Evolutionary conservation across 768 basidiomycete genomes (phyloP).

Genomic region (Lentinula detonsa): DNA sequence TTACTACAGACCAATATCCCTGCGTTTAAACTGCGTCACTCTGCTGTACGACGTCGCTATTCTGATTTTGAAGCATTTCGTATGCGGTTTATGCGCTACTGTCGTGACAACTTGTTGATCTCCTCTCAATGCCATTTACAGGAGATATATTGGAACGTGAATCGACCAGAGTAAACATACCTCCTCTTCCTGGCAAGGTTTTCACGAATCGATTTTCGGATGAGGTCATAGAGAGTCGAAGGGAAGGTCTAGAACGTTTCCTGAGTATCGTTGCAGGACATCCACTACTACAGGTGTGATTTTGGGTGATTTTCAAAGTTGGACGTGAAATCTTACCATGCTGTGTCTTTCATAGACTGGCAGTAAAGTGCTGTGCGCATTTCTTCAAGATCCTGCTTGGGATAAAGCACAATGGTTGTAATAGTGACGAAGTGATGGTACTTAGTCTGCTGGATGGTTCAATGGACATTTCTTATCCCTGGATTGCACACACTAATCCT

Average conservation of each 20-base stretch:
- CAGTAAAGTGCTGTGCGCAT: conserved; percentile 93
- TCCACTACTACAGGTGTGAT: conserved; percentile 83
- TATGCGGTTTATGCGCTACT: not conserved
- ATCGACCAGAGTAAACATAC: conserved; percentile 95
- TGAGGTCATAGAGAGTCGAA: conserved; percentile 87
- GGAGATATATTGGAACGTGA: conserved; percentile 92
- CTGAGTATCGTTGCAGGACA: conserved; percentile 96
- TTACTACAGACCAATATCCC: conserved; percentile 92
- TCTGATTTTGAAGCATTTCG: conserved; percentile 96
- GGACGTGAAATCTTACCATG: not conserved
- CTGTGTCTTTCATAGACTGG: conserved; percentile 60
- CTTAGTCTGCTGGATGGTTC: not conserved
- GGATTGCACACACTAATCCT: not conserved
- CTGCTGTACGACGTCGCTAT: conserved; percentile 81
- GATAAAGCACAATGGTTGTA: conserved; percentile 69
- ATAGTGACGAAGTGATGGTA: not conserved
- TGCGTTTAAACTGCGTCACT: conserved; percentile 95
- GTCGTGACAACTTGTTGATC: not conserved
- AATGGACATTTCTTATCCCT: not conserved
- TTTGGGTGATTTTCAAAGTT: not conserved
- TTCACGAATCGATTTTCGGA: conserved; percentile 98
- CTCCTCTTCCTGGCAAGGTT: conserved; percentile 94
- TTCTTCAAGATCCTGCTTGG: conserved; percentile 93
- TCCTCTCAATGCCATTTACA: not conserved
- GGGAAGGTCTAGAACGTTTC: conserved; percentile 94